Evolutionary conservation across 768 basidiomycete genomes (phyloP).

Genomic region (Dictyophora rubrovolvata): DNA sequence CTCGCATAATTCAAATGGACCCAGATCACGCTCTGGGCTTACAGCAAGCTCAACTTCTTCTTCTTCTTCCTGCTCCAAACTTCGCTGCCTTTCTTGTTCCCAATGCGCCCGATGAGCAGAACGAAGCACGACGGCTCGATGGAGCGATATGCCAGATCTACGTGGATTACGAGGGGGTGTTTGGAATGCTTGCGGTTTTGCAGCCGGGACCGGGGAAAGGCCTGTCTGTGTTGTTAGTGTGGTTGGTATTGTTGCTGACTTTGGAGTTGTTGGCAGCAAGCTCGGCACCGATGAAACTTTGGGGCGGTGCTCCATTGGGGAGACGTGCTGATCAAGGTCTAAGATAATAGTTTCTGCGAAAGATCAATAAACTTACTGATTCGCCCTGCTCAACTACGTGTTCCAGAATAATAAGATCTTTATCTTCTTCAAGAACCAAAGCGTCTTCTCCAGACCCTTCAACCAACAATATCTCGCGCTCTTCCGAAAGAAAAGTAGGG

Average conservation of each 20-base stretch:
- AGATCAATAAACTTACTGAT: background rate
- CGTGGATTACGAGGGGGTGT: constrained; percentile 14
- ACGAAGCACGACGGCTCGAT: constrained; percentile 60
- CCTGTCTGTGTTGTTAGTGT: constrained; percentile 16
- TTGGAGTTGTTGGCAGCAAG: constrained; percentile 9
- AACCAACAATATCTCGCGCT: constrained; percentile 38
- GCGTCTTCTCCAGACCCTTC: constrained; percentile 54
- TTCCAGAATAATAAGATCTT: constrained; percentile 63
- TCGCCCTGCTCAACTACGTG: constrained; percentile 36
- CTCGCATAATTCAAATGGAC: constrained; percentile 1
- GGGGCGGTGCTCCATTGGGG: constrained; percentile 6
- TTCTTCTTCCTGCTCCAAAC: constrained; percentile 24
- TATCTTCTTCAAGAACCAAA: constrained; percentile 58
- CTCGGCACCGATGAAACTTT: constrained; percentile 7
- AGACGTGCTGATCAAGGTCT: background rate
- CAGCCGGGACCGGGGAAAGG: background rate
- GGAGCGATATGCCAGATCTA: constrained; percentile 37
- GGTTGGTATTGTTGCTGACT: constrained; percentile 9
- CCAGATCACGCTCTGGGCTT: constrained; percentile 12
- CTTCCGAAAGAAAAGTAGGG: constrained; percentile 31
- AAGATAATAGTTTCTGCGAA: background rate
- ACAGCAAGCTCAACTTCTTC: constrained; percentile 14
- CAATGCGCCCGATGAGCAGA: constrained; percentile 55
- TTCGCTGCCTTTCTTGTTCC: constrained; percentile 26
- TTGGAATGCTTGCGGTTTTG: constrained; percentile 19